Evolutionary conservation across 176 grass and related monocot species (phyloP).

Genomic region (Triticum timopheevii): DNA sequence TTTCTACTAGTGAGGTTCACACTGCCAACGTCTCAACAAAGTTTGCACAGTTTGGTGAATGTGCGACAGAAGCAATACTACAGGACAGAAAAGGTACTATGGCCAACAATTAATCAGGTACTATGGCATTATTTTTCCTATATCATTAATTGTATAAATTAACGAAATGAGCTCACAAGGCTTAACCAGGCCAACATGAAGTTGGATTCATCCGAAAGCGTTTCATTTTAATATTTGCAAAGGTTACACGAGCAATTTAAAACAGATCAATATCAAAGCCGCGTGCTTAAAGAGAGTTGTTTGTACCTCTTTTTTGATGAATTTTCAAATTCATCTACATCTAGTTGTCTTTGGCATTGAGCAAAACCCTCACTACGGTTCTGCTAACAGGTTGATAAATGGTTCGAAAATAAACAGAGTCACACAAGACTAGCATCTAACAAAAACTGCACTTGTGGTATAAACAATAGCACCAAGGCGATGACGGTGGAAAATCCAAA

Average conservation of each 20-base stretch:
- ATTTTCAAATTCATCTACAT: not conserved
- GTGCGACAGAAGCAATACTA: constrained; percentile 19
- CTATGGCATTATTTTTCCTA: not conserved
- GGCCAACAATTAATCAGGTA: constrained; percentile 45
- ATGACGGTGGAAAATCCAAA: constrained; percentile 8
- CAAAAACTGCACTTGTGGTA: not conserved
- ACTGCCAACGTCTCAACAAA: not conserved
- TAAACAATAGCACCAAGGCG: not conserved
- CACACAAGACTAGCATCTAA: constrained; percentile 7
- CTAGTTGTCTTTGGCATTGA: constrained; percentile 10
- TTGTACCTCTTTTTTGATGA: not conserved
- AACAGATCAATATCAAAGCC: constrained; percentile 49
- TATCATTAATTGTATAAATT: not conserved
- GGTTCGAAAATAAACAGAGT: constrained; percentile 45
- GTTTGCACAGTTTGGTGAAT: constrained; percentile 15
- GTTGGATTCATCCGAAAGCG: not conserved
- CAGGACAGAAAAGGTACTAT: constrained; percentile 14
- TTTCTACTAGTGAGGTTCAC: too few species aligned
- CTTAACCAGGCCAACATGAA: constrained; percentile 3
- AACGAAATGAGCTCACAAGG: not conserved
- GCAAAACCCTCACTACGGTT: constrained; percentile 16
- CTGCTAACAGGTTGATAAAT: constrained; percentile 42
- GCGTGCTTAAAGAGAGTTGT: constrained; percentile 46
- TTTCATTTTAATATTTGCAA: constrained; percentile 27
- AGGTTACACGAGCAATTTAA: too few species aligned